Evolutionary conservation across 2,329 filamentous ascomycete genomes (phyloP).

Genomic region (Bipolaris bicolor): DNA sequence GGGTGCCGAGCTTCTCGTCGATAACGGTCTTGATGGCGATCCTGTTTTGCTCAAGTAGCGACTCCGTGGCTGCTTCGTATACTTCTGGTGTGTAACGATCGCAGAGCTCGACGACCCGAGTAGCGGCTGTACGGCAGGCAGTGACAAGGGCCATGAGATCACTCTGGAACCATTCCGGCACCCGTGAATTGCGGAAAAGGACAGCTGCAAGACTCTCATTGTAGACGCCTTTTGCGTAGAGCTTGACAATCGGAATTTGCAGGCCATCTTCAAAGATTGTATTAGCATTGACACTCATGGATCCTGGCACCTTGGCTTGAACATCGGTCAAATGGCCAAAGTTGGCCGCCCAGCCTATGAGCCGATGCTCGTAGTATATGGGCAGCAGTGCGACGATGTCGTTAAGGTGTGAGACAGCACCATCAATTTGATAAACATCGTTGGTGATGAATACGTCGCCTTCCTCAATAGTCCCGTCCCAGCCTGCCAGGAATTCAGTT

Average conservation of each 20-base stretch:
- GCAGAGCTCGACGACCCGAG: constrained; percentile 54
- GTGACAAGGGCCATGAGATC: constrained; percentile 57
- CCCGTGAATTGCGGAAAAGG: constrained; percentile 57
- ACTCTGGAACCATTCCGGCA: constrained; percentile 57
- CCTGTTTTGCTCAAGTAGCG: constrained; percentile 54
- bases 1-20: constrained; percentile 53
- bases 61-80: constrained; percentile 55
- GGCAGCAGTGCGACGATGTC: constrained; percentile 59
- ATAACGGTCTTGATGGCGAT: constrained; percentile 55
- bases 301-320: constrained; percentile 57
- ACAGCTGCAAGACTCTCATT: constrained; percentile 55
- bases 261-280: constrained; percentile 59
- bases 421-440: constrained; percentile 57
- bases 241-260: constrained; percentile 58
- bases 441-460: constrained; percentile 61
- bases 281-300: constrained; percentile 57
- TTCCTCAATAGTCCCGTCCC: constrained; percentile 57
- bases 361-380: constrained; percentile 53
- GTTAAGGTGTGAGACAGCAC: constrained; percentile 59
- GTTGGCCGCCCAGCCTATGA: constrained; percentile 59
- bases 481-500: constrained; percentile 54
- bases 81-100: constrained; percentile 54
- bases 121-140: constrained; percentile 54
- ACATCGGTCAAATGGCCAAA: constrained; percentile 58
- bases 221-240: constrained; percentile 53